Evolutionary conservation across 768 basidiomycete species (phyloP).

Genomic region (Holtermanniella nyarrowii): DNA sequence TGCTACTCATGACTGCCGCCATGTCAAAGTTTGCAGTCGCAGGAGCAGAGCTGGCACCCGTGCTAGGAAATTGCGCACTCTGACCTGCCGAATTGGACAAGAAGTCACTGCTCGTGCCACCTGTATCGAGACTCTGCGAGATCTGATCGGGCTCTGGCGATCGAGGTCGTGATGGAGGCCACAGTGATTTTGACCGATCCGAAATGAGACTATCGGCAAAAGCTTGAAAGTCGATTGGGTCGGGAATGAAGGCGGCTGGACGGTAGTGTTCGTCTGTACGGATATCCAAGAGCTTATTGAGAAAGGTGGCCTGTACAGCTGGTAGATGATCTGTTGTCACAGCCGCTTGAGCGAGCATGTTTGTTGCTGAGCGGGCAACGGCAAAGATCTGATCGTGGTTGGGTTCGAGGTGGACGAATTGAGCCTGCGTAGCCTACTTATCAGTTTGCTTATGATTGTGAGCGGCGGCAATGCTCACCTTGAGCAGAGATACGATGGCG

Average conservation of each 20-base stretch:
- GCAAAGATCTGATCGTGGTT: constrained; percentile 5
- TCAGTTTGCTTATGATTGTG: too few species aligned
- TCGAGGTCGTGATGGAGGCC: too few species aligned
- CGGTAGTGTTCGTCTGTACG: constrained; percentile 1
- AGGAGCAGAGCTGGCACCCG: too few species aligned
- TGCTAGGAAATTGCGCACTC: too few species aligned
- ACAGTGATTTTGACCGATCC: constrained; percentile 7
- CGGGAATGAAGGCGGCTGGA: too few species aligned
- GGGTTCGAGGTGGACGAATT: constrained; percentile 3
- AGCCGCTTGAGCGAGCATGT: constrained; percentile 19
- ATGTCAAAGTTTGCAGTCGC: too few species aligned
- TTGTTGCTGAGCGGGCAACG: constrained; percentile 9
- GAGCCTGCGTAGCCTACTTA: constrained; percentile 1
- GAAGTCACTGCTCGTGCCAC: too few species aligned
- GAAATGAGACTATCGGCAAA: constrained; percentile 5
- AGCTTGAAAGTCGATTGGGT: constrained; percentile 7
- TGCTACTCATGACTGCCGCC: too few species aligned
- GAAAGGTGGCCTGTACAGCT: constrained; percentile 13
- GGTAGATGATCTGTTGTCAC: constrained; percentile 14
- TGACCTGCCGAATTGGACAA: too few species aligned
- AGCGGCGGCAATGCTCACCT: too few species aligned
- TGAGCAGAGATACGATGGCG: constrained; percentile 22
- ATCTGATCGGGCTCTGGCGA: too few species aligned
- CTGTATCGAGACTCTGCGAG: too few species aligned
- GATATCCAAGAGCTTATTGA: constrained; percentile 12